A percentile compares a stretch with the other conserved stretches of the same genome.
Evolutionary conservation across 2,329 filamentous ascomycete genomes (phyloP).

Genomic region (Endoconidiophora laricicola): DNA sequence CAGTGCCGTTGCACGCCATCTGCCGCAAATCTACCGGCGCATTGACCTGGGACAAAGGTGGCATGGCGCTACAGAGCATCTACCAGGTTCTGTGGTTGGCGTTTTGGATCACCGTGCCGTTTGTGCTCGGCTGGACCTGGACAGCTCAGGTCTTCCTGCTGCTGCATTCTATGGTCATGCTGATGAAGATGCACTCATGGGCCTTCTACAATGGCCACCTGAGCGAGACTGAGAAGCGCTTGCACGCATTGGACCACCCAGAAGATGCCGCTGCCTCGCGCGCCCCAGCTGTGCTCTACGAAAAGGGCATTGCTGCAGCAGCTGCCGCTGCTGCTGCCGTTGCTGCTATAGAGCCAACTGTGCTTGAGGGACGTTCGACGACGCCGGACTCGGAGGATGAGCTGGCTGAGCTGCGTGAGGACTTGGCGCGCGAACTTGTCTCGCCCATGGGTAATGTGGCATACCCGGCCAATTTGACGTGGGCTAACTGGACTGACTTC

Average conservation of each 20-base stretch:
- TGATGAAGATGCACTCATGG: conserved; percentile 99
- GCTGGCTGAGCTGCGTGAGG: conserved; percentile 58
- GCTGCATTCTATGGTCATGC: conserved; percentile 72
- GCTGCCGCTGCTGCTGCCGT: conserved; percentile 17
- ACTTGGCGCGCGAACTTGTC: conserved; percentile 78
- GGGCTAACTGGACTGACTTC: conserved; percentile 70
- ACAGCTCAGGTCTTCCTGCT: conserved; percentile 91
- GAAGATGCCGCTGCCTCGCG: conserved; percentile 35
- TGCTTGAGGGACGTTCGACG: conserved; percentile 18
- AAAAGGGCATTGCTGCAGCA: conserved; percentile 30
- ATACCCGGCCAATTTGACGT: conserved; percentile 76
- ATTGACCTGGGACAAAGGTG: conserved; percentile 58
- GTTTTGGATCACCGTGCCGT: conserved; percentile 74
- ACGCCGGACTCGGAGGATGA: conserved; percentile 25
- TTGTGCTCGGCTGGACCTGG: conserved; percentile 82
- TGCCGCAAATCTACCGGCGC: conserved; percentile 38
- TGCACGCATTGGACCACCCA: conserved; percentile 64
- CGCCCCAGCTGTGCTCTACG: conserved; percentile 59
- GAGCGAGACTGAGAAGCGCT: conserved; percentile 66
- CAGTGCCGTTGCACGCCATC: conserved; percentile 55
- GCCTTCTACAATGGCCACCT: conserved; percentile 96
- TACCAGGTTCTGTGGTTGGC: conserved; percentile 66
- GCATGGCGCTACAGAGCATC: conserved; percentile 68
- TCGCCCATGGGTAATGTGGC: conserved; percentile 80
- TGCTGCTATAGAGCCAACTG: conserved; percentile 7